phyloP scores from a whole-genome alignment of 371 early-diverging fungal genomes.

The Zychaea mexicana region DNA sequence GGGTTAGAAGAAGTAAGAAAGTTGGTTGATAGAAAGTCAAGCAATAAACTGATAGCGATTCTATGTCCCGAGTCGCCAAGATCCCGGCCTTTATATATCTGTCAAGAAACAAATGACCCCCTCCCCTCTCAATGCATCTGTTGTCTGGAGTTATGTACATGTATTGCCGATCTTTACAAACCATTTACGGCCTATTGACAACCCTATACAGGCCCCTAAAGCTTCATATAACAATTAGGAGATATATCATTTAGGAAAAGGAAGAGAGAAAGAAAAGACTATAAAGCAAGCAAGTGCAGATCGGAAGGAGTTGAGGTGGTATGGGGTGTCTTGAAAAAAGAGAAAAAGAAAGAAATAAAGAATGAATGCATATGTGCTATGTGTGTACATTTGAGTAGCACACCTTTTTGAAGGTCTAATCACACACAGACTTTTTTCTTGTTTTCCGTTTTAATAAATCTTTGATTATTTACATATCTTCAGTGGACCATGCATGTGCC shows the following conservation, averaged over 20 bases:
- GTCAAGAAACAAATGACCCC: background rate
- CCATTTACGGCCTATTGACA: slow-evolving; percentile 18
- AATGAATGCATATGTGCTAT: no score
- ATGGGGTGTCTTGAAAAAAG: no score
- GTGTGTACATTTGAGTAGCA: no score
- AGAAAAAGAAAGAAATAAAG: no score
- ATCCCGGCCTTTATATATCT: slow-evolving; percentile 12
- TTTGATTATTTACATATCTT: slow-evolving; percentile 59
- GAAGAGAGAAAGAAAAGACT: slow-evolving; percentile 1
- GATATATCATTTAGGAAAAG: slow-evolving; percentile 1
- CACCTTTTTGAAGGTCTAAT: background rate
- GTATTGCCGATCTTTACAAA: slow-evolving; percentile 19
- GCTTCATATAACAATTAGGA: slow-evolving; percentile 28
- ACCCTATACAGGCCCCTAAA: slow-evolving; percentile 9
- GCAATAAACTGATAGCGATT: background rate
- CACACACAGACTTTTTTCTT: slow-evolving; percentile 8
- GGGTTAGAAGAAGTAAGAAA: background rate
- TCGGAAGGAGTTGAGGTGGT: background rate
- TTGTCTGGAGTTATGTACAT: slow-evolving; percentile 18
- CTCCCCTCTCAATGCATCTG: slow-evolving; percentile 4
- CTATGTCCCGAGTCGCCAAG: background rate
- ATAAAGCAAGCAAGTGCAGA: background rate
- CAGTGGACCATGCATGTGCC: slow-evolving; percentile 69
- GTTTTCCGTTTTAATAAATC: background rate
- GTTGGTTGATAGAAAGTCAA: background rate